Evolutionary conservation across 805 yeast genomes (phyloP).

Genomic region (Sugiyamaella floridensis): DNA sequence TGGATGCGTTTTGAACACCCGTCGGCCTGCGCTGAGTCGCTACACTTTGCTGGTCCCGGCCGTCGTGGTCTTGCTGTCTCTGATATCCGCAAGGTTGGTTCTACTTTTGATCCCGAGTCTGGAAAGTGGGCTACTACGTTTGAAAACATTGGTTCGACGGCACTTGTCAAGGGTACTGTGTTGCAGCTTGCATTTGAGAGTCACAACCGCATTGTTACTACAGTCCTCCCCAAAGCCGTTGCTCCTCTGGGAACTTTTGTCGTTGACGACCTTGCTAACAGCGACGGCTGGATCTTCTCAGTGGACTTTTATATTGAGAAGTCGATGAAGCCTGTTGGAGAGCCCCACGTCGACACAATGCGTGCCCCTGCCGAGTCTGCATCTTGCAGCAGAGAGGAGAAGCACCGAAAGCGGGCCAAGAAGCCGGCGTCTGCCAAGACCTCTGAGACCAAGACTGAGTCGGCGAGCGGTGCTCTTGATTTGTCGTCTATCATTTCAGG

Average conservation of each 20-base stretch:
- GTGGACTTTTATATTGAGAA: neutral
- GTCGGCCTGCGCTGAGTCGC: neutral
- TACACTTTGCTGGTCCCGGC: neutral
- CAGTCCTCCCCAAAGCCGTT: neutral
- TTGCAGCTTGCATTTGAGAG: neutral
- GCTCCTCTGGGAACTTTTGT: neutral
- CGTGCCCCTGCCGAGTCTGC: no score
- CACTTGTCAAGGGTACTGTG: slow-evolving; percentile 11
- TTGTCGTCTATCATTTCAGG: neutral
- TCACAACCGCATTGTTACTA: neutral
- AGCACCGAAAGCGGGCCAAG: no score
- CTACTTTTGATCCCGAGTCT: neutral
- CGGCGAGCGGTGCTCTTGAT: no score
- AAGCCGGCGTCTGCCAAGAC: no score
- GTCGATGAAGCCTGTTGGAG: neutral
- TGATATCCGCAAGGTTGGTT: neutral
- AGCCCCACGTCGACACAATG: no score
- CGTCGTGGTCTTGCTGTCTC: neutral
- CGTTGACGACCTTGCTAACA: neutral
- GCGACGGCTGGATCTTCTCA: neutral
- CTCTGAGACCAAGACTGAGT: no score
- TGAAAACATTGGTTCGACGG: slow-evolving; percentile 11
- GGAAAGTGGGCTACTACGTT: neutral
- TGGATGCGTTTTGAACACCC: neutral
- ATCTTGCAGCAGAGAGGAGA: no score